Percentiles rank a stretch among this genome's conserved stretches.
phyloP scores from a whole-genome alignment of 257 asterid genomes.

The Solanum clarkiae region DNA sequence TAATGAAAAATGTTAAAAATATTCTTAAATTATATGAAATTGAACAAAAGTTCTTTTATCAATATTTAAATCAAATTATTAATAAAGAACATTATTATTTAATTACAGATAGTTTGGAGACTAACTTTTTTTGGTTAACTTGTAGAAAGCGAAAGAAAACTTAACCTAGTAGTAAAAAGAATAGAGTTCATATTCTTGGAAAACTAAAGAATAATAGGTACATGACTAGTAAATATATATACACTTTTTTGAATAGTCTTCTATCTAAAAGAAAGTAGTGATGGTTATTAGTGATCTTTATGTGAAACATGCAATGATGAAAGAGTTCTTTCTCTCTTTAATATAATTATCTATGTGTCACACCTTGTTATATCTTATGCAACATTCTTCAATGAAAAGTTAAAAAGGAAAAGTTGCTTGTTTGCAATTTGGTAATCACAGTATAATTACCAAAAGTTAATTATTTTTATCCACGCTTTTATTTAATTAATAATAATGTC shows the following conservation, averaged over 20 bases:
- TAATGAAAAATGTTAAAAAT: neutral
- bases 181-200: neutral
- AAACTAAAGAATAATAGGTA: neutral
- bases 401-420: neutral
- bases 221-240: neutral
- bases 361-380: neutral
- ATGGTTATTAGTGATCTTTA: neutral
- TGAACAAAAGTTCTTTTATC: too few species aligned
- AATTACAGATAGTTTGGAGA: too few species aligned
- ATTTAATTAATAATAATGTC: neutral
- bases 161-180: neutral
- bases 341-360: neutral
- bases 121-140: too few species aligned
- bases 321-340: neutral
- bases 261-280: neutral
- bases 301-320: neutral
- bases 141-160: too few species aligned
- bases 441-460: neutral
- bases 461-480: neutral
- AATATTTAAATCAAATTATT: too few species aligned
- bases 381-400: neutral
- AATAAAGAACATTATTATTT: too few species aligned
- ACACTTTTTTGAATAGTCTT: neutral
- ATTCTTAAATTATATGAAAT: too few species aligned
- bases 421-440: neutral